Percentiles rank a stretch among this genome's conserved stretches.
Conservation (phyloP, 192 early-diverging fungal species). For the Linnemannia zychae region DNA sequence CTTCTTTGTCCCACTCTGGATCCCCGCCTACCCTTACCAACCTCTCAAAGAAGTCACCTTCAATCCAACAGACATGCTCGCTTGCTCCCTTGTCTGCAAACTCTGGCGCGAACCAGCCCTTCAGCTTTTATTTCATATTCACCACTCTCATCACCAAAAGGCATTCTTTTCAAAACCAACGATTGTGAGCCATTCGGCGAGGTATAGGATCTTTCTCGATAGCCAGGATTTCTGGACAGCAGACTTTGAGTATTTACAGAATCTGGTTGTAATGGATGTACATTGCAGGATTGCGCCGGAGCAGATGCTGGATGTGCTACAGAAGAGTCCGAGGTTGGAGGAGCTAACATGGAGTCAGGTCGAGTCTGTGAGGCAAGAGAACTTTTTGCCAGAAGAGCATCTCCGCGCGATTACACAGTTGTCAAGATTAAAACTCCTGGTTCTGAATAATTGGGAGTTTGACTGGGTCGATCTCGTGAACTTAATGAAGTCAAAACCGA, state of each 20-base stretch:
- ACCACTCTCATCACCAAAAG: background rate
- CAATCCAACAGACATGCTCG: background rate
- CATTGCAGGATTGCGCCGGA: background rate
- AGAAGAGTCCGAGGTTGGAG: background rate
- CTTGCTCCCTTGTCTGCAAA: background rate
- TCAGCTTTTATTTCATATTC: background rate
- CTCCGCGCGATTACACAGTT: background rate
- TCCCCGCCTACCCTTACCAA: background rate
- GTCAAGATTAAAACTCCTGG: background rate
- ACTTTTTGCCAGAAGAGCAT: background rate
- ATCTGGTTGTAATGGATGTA: background rate
- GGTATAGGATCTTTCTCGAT: background rate
- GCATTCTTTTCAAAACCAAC: background rate
- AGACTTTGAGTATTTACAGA: background rate
- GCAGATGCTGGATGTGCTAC: background rate
- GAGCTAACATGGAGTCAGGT: background rate
- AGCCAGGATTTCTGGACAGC: background rate
- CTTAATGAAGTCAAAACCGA: background rate
- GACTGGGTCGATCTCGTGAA: slow-evolving; percentile 2
- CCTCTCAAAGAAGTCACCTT: background rate
- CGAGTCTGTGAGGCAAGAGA: background rate
- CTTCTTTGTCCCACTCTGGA: background rate
- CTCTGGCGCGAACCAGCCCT: slow-evolving; percentile 5
- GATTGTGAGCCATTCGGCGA: background rate
- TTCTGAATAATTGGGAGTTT: background rate